Conservation (phyloP, 2,329 filamentous ascomycete genomes). For the Alternaria brassicae region DNA sequence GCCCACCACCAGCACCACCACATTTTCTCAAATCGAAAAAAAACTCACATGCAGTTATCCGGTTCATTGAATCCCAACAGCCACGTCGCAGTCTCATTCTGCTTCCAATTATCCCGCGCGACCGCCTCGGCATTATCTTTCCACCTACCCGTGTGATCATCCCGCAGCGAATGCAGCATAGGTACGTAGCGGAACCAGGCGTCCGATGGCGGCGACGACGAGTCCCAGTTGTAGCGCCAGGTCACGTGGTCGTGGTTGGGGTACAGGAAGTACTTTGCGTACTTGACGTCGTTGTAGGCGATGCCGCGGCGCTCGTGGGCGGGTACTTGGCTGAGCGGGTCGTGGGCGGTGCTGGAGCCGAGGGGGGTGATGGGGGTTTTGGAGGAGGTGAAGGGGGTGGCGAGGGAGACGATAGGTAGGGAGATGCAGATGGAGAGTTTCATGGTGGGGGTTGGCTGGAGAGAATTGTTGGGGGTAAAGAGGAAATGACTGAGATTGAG, state of each 20-base stretch:
- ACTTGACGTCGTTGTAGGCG: slow-evolving; percentile 66
- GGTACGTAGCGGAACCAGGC: slow-evolving; percentile 66
- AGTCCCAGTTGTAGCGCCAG: slow-evolving; percentile 75
- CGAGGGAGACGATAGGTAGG: not conserved
- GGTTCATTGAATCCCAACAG: slow-evolving; percentile 48
- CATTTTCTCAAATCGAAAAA: not conserved
- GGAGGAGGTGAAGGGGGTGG: not conserved
- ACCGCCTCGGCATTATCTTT: slow-evolving; percentile 18
- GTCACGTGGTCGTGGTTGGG: slow-evolving; percentile 46
- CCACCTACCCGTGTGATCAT: slow-evolving; percentile 30
- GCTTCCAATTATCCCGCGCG: not conserved
- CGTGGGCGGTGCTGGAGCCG: not conserved
- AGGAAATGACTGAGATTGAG: not conserved
- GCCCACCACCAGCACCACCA: not conserved
- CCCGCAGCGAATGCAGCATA: slow-evolving; percentile 45
- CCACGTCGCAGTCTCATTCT: slow-evolving; percentile 17
- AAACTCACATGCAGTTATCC: slow-evolving; percentile 37
- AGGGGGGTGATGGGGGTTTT: not conserved
- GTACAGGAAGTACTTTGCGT: slow-evolving; percentile 59
- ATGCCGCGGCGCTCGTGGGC: slow-evolving; percentile 61
- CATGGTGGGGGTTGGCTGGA: not conserved
- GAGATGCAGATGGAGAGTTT: not conserved
- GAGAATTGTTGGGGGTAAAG: not conserved
- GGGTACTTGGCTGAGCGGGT: slow-evolving; percentile 48
- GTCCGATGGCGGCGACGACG: slow-evolving; percentile 44